Percentiles rank a stretch among this genome's conserved stretches.
These are phyloP conservation scores for Hippophae gyantsensis DNA, from an alignment of 306 rosid species.

Conservation along the genomic window DNA sequence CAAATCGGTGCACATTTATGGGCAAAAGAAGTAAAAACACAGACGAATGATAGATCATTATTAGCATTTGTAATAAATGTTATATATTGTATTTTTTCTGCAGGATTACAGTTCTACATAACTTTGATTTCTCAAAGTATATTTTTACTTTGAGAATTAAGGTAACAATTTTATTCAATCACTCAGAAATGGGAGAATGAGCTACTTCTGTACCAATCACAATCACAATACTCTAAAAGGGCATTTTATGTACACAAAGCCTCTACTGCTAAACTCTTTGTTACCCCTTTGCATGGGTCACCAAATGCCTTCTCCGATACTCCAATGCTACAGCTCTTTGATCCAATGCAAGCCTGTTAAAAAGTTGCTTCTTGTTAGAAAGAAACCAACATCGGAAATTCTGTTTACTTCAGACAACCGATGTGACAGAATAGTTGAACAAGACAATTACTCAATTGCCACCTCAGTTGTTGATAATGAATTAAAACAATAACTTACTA, in stretches of 20 bases:
- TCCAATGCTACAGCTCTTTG: slow-evolving; percentile 52
- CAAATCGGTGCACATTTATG: not conserved
- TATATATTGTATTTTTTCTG: not conserved
- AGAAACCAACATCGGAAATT: no score
- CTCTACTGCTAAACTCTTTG: slow-evolving; percentile 85
- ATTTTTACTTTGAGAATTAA: slow-evolving; percentile 5
- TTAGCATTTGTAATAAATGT: not conserved
- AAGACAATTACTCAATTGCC: no score
- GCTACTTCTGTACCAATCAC: not conserved
- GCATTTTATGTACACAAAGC: slow-evolving; percentile 50
- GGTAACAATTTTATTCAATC: slow-evolving; percentile 18
- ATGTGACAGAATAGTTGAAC: no score
- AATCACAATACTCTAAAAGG: not conserved
- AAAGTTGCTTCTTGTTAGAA: not conserved
- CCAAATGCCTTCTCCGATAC: slow-evolving; percentile 51
- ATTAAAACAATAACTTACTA: no score
- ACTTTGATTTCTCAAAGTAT: not conserved
- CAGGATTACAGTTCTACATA: slow-evolving; percentile 6
- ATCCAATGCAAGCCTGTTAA: slow-evolving; percentile 78
- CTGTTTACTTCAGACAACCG: no score
- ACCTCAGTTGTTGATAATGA: no score
- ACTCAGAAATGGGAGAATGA: slow-evolving; percentile 3
- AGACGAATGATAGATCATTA: not conserved
- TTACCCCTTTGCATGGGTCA: slow-evolving; percentile 62
- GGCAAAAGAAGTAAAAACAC: not conserved